These are phyloP conservation scores for Cladosporium sp. DNA, from an alignment of 2,329 filamentous ascomycete genomes.

Conservation along the genomic window DNA sequence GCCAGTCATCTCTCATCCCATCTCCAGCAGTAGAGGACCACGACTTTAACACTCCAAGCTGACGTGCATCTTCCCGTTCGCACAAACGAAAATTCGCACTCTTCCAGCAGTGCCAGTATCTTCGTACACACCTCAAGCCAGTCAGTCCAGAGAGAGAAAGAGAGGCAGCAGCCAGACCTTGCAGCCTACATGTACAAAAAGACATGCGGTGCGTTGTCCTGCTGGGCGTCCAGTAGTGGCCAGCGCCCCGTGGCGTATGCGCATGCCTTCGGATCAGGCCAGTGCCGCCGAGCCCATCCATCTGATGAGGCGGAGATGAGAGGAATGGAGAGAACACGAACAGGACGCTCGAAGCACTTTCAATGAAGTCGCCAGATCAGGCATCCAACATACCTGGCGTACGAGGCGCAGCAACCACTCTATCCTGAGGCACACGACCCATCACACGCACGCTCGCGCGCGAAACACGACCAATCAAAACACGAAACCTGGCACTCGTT, in stretches of 20 bases:
- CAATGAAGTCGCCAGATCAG: background rate
- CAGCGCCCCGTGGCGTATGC: background rate
- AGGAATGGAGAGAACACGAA: background rate
- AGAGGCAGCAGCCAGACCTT: background rate
- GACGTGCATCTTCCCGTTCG: background rate
- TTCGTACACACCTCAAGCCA: background rate
- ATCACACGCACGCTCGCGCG: background rate
- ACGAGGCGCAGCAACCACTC: slow-evolving; percentile 5
- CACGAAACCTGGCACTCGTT: background rate
- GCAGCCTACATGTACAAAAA: background rate
- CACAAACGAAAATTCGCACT: background rate
- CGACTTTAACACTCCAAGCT: slow-evolving; percentile 7
- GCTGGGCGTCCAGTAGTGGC: background rate
- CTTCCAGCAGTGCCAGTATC: background rate
- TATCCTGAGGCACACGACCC: slow-evolving; percentile 7
- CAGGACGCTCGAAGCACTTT: background rate
- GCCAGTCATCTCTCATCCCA: too few relatives aligned
- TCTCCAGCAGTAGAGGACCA: background rate
- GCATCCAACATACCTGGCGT: background rate
- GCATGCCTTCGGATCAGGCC: too few relatives aligned
- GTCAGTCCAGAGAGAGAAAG: background rate
- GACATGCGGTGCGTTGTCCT: background rate
- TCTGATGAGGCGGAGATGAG: background rate
- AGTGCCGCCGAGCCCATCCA: background rate
- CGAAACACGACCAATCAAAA: slow-evolving; percentile 8